phyloP scores from a whole-genome alignment of 2,329 filamentous ascomycete species.

The Aspergillus ochraceus region DNA sequence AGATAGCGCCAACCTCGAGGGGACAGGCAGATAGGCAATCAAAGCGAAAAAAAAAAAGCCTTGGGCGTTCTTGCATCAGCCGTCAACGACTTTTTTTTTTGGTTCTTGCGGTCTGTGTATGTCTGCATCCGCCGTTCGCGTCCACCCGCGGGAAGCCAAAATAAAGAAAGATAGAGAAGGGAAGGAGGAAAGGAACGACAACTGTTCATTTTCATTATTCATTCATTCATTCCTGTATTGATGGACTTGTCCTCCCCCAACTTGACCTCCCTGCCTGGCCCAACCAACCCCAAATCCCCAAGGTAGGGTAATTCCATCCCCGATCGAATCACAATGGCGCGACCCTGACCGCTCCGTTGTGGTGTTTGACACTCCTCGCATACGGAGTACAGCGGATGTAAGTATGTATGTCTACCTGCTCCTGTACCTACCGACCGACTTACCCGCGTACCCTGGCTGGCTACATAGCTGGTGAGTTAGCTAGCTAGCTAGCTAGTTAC shows the following conservation, averaged over 20 bases:
- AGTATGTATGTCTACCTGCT: constrained; percentile 13
- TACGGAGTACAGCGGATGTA: constrained; percentile 8
- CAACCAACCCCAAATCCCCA: background rate
- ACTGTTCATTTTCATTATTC: background rate
- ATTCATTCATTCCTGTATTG: background rate
- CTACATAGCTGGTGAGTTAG: no score
- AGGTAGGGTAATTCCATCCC: background rate
- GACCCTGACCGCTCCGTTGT: constrained; percentile 10
- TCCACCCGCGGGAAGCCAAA: background rate
- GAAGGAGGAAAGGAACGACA: background rate
- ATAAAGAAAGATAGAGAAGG: background rate
- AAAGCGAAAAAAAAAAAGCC: background rate
- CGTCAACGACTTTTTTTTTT: background rate
- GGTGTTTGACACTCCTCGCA: constrained; percentile 15
- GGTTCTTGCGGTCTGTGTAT: constrained; percentile 6
- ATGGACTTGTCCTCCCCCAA: constrained; percentile 1
- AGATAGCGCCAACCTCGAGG: no score
- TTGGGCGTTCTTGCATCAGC: constrained; percentile 8
- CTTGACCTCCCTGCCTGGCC: background rate
- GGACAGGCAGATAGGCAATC: background rate
- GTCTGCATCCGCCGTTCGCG: background rate
- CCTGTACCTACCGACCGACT: background rate
- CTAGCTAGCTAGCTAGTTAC: no score
- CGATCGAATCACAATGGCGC: background rate
- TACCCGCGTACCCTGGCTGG: background rate